Evolutionary conservation across 306 rosid species (phyloP), one percentile per base, ranked within the genome.

Genomic region (Phaseolus lunatus): DNA sequence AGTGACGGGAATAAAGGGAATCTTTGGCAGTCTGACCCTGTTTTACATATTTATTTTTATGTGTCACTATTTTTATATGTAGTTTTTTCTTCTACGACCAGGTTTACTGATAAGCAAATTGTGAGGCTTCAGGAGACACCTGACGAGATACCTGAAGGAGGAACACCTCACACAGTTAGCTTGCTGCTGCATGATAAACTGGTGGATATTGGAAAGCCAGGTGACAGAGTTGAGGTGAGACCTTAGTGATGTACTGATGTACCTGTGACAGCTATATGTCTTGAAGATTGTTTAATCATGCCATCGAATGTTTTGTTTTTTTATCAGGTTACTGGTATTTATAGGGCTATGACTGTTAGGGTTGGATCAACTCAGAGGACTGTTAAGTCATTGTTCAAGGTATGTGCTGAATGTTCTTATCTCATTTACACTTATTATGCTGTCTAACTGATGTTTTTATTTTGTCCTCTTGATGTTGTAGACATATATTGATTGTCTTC

Each of bases 61-160:
- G n/a, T n/a, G n/a, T n/a, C n/a, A n/a, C n/a, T n/a, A n/a, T n/a
- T n/a, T n/a, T n/a, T n/a, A n/a, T n/a, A n/a, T 26, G 48, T 58
- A 18, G n/a, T 8, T 79, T 70, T 37, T 67, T 70, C 64, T 57
- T 58, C 66, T 52, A 43, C 82, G 59, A 63, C 72, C 86, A 95
- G 99, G 85, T 95, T 92, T 78, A 77, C 94, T 4, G 99, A 95
- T 80, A 95, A 92, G 88, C 97, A 95, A 85, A 95, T 95, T 81
- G 99, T 95, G 85, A 86, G 92, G 89, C 90, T 95, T 70, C 99
- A 95, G 84, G 97, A 95, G 91, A 95, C 97, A 29, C 99, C 97
- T 59, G 97, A 95, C 53, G 97, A 95, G 83, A 95, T 95, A 47
- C 99, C 97, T 22, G 99, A 95, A 29, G 99, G 99, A 76, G 99